Conservation (phyloP, 345 rosid genomes). For the Cardamine chenopodiifolia region DNA sequence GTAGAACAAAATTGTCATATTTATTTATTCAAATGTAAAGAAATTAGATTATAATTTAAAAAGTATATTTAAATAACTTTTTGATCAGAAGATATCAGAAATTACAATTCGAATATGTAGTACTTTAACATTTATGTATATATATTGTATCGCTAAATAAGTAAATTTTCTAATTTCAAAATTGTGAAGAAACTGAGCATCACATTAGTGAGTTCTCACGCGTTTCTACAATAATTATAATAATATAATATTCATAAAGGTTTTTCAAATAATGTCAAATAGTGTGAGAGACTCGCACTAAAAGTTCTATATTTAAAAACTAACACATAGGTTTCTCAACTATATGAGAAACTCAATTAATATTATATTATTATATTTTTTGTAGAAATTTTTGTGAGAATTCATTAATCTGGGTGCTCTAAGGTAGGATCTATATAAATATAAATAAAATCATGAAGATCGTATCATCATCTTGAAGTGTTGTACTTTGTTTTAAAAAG, state of each 20-base stretch:
- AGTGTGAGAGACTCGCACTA: no score
- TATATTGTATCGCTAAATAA: neutral
- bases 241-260: no score
- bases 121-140: slow-evolving; percentile 1
- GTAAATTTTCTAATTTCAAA: slow-evolving; percentile 8
- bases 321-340: no score
- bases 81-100: neutral
- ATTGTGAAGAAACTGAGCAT: slow-evolving; percentile 23
- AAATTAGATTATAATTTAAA: neutral
- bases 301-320: no score
- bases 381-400: no score
- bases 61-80: neutral
- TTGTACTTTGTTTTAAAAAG: slow-evolving; percentile 27
- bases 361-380: no score
- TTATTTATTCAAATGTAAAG: neutral
- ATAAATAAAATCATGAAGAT: slow-evolving; percentile 11
- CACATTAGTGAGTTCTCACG: no score
- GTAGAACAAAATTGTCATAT: neutral
- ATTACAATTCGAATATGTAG: neutral
- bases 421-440: slow-evolving; percentile 12
- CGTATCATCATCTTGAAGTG: neutral
- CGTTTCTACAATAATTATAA: no score
- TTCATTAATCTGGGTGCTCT: no score
- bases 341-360: no score
- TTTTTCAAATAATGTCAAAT: no score